Conservation (phyloP, 2,329 filamentous ascomycete species). For the Colletotrichum euphorbiae region DNA sequence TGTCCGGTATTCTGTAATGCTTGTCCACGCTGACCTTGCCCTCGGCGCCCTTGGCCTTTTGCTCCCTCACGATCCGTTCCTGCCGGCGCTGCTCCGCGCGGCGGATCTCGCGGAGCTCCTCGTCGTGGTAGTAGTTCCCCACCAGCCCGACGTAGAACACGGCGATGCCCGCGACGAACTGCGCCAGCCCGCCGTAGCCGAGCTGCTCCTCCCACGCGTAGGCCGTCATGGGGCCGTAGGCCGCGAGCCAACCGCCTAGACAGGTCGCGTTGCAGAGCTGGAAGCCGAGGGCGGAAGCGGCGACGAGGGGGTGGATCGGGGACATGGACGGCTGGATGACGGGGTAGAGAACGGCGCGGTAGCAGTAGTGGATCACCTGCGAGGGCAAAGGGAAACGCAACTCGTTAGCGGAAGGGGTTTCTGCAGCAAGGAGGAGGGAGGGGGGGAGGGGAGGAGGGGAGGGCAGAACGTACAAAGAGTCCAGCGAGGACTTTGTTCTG, state of each 20-base stretch:
- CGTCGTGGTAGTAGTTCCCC: slow-evolving; percentile 90
- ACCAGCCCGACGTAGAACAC: slow-evolving; percentile 82
- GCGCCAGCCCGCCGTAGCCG: slow-evolving; percentile 51
- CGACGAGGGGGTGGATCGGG: slow-evolving; percentile 81
- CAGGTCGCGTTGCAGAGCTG: slow-evolving; percentile 84
- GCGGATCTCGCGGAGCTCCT: slow-evolving; percentile 88
- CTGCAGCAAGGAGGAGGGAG: background rate
- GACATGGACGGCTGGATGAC: slow-evolving; percentile 92
- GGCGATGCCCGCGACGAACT: slow-evolving; percentile 73
- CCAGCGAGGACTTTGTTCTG: slow-evolving; percentile 81
- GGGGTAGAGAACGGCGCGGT: slow-evolving; percentile 87
- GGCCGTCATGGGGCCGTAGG: slow-evolving; percentile 77
- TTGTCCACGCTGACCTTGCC: slow-evolving; percentile 68
- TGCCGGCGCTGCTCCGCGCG: slow-evolving; percentile 73
- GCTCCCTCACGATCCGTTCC: slow-evolving; percentile 55
- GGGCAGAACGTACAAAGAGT: slow-evolving; percentile 69
- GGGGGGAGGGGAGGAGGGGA: background rate
- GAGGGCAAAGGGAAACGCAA: background rate
- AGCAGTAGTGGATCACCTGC: slow-evolving; percentile 85
- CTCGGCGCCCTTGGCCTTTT: slow-evolving; percentile 52
- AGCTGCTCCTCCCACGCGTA: slow-evolving; percentile 60
- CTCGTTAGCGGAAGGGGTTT: too few relatives aligned
- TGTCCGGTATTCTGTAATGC: slow-evolving; percentile 87
- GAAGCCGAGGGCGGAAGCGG: slow-evolving; percentile 73
- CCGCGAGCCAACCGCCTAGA: slow-evolving; percentile 84